Evolutionary conservation across 108 stramenopile genomes (phyloP).

Genomic region (Skeletonema tropicum): DNA sequence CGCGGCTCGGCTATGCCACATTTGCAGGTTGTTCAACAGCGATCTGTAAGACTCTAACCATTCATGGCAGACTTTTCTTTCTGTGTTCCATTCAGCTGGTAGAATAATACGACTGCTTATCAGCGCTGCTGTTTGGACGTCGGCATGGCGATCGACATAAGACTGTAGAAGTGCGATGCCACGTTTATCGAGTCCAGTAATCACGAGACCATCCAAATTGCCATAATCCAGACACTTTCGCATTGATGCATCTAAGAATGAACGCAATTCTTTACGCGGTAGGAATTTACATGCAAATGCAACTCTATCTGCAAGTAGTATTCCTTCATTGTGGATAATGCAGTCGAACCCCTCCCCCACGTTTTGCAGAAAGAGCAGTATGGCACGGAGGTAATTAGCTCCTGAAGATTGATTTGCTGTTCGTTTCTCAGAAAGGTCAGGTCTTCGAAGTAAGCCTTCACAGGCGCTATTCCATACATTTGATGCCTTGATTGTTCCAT

Average conservation of each 20-base stretch:
- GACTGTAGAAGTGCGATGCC: constrained; percentile 80
- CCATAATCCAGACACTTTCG: constrained; percentile 62
- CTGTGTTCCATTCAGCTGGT: constrained; percentile 66
- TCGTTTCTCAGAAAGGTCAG: constrained; percentile 30
- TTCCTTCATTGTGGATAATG: constrained; percentile 56
- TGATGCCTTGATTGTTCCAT: constrained; percentile 38
- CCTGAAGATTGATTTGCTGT: constrained; percentile 32
- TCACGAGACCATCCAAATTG: constrained; percentile 76
- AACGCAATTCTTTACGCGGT: constrained; percentile 52
- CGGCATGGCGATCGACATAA: constrained; percentile 72
- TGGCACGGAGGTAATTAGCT: constrained; percentile 68
- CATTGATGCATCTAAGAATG: constrained; percentile 61
- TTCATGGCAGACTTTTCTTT: constrained; percentile 66
- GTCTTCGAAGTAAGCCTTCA: constrained; percentile 57
- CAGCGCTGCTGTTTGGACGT: constrained; percentile 82
- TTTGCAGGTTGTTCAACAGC: constrained; percentile 77
- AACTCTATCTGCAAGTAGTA: constrained; percentile 76
- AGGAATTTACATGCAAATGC: constrained; percentile 82
- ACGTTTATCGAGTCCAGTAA: constrained; percentile 76
- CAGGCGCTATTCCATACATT: constrained; percentile 72
- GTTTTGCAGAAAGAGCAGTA: constrained; percentile 63
- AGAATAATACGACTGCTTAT: constrained; percentile 73
- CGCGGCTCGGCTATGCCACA: constrained; percentile 82
- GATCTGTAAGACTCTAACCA: constrained; percentile 81
- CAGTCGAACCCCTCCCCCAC: constrained; percentile 54